A percentile compares a stretch with the other conserved stretches of the same genome.
These are phyloP conservation scores for Cutaneotrichosporon arboriforme DNA, from an alignment of 1,284 basidiomycete genomes.

Conservation along the genomic window DNA sequence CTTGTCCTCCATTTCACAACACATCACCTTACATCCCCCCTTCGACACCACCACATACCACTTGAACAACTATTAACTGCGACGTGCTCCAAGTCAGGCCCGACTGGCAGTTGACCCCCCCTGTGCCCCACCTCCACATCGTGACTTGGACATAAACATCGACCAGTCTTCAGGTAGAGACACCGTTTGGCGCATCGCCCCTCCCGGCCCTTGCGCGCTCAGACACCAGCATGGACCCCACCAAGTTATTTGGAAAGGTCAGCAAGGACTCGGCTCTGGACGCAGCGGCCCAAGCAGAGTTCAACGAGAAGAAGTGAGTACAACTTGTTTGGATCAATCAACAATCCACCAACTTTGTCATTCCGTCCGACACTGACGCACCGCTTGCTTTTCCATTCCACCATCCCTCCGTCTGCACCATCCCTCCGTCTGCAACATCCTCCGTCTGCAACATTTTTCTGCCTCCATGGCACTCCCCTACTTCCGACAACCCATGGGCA, in stretches of 20 bases:
- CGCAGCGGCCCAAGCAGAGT: conserved; percentile 86
- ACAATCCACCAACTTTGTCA: background rate
- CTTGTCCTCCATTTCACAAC: too few species aligned
- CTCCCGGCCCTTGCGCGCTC: conserved; percentile 6
- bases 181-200: background rate
- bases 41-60: background rate
- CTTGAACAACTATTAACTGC: too few species aligned
- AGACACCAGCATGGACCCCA: conserved; percentile 34
- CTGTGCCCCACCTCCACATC: too few species aligned
- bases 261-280: conserved; percentile 40
- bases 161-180: background rate
- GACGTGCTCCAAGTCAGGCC: too few species aligned
- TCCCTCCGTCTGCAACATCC: background rate
- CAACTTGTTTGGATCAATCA: conserved; percentile 1
- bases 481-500: background rate
- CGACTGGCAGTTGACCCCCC: too few species aligned
- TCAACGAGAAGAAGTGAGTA: conserved; percentile 79
- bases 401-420: conserved; percentile 1
- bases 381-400: conserved; percentile 5
- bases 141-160: background rate
- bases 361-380: conserved; percentile 1
- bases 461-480: background rate
- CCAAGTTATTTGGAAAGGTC: conserved; percentile 28
- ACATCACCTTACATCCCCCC: too few species aligned
- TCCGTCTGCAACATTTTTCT: background rate